Conservation (phyloP, 495 filamentous ascomycete genomes). For the Oidiodendron maius region DNA sequence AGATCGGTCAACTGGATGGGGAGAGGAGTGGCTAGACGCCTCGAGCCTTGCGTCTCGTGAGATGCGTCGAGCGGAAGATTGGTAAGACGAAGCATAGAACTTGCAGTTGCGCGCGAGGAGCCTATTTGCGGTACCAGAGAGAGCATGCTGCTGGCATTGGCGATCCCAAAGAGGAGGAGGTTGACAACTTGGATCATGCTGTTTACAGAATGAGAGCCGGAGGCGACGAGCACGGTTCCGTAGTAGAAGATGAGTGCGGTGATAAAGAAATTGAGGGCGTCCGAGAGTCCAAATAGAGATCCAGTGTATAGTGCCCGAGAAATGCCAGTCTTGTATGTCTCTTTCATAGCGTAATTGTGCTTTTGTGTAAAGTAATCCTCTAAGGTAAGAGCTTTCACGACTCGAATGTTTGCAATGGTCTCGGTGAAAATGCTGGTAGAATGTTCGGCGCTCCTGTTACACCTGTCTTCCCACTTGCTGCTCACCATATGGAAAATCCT, state of each 20-base stretch:
- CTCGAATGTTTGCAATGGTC: conserved; percentile 75
- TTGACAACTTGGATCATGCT: conserved; percentile 69
- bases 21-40: conserved; percentile 41
- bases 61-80: conserved; percentile 48
- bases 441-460: conserved; percentile 51
- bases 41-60: conserved; percentile 53
- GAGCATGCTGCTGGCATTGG: conserved; percentile 62
- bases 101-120: conserved; percentile 63
- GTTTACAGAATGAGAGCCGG: conserved; percentile 37
- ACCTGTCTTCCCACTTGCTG: conserved; percentile 63
- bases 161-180: conserved; percentile 75
- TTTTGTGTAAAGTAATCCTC: conserved; percentile 70
- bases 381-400: conserved; percentile 72
- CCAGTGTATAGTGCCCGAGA: conserved; percentile 59
- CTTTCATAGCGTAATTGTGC: conserved; percentile 42
- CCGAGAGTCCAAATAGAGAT: conserved; percentile 67
- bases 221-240: conserved; percentile 56
- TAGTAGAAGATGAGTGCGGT: conserved; percentile 84
- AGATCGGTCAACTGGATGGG: conserved; percentile 57
- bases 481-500: conserved; percentile 55
- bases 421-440: conserved; percentile 63
- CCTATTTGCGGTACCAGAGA: conserved; percentile 76
- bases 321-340: conserved; percentile 48
- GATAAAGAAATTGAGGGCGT: conserved; percentile 63
- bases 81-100: conserved; percentile 67